phyloP scores from a whole-genome alignment of 192 early-diverging fungal species.

The Phlyctochytrium planicorne region DNA sequence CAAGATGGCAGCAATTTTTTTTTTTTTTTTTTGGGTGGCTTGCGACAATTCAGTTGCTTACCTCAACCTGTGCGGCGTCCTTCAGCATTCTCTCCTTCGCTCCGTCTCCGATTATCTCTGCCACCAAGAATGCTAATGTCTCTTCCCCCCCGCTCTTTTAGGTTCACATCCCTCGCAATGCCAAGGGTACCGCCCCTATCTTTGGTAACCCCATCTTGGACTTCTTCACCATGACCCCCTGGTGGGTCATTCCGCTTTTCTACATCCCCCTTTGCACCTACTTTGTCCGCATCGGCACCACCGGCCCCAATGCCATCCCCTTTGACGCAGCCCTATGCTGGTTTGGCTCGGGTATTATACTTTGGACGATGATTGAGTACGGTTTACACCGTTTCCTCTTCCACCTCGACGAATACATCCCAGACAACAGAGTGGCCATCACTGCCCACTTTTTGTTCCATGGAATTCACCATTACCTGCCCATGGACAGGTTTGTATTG shows the following conservation, averaged over 20 bases:
- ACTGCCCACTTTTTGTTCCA: slow-evolving; percentile 85
- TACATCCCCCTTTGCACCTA: slow-evolving; percentile 77
- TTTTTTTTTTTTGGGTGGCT: no score
- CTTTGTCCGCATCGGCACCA: slow-evolving; percentile 22
- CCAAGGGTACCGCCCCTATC: slow-evolving; percentile 73
- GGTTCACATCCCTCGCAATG: slow-evolving; percentile 86
- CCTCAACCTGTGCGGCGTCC: no score
- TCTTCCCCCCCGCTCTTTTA: background rate
- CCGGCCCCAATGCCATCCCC: background rate
- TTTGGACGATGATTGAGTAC: slow-evolving; percentile 92
- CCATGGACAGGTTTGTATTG: slow-evolving; percentile 80
- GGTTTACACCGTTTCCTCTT: slow-evolving; percentile 89
- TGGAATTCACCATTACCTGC: slow-evolving; percentile 95
- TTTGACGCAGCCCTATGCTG: slow-evolving; percentile 26
- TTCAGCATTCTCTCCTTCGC: no score
- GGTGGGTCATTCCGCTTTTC: slow-evolving; percentile 84
- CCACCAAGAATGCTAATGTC: background rate
- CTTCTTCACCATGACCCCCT: slow-evolving; percentile 84
- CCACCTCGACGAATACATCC: slow-evolving; percentile 85
- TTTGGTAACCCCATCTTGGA: slow-evolving; percentile 77
- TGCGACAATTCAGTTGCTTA: no score
- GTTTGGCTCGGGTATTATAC: slow-evolving; percentile 66
- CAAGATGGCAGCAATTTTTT: no score
- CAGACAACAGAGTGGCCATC: slow-evolving; percentile 76
- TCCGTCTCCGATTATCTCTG: no score